Base-by-base conservation (phyloP, 495 filamentous ascomycete species). In the Friedmanniomyces endolithicus region DNA sequence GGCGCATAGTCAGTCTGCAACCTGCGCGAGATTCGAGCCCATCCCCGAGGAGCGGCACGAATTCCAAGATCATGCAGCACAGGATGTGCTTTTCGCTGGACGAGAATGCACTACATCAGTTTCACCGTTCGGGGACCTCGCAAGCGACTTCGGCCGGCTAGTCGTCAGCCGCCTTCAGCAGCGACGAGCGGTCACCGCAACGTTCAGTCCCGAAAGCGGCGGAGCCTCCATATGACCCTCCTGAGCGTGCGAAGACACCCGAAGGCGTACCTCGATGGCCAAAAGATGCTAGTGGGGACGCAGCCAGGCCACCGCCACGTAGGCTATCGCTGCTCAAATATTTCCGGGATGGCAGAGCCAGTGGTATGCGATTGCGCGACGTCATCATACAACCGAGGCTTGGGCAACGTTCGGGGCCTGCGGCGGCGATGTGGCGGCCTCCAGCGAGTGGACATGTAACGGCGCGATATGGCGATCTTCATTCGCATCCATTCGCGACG, bases 241-340 rank as follows among this genome's bases (percentile, higher is more conserved):
- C 57, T 1, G 24, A 46, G 27, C 53, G 61, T 16, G 40, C 58
- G 11, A 37, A 20, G 19, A 63, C 61, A 2, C 61, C 61, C 11
- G 51, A 63, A 16, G 61, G 61, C 20, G 7, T 63, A 19, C 61
- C 58, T 6, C 34, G 53, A 7, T 63, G 61, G 61, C 43, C 45
- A 35, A 53, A 41, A 31, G 48, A 63, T 24, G 6, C 43, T 3
- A 53, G 33, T 14, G 7, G 23, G 23, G 29, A 16, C 2, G 20
- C 44, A 39, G 6, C 2, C 8, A 14, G 29, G 22, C 2, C 37
- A 56, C 16, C 14, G 11, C 6, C 3, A 22, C 19, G 11, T n/a
- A 1, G 24, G 17, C 11, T 39, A 14, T n/a, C 22, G 16, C 34
- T 43, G 9, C n/a, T 50, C 12, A 16, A 33, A 1, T 22, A 48